A percentile compares a stretch with the other conserved stretches of the same genome.
These are phyloP conservation scores for Chaetomium fimeti DNA, from an alignment of 495 filamentous ascomycete genomes.

Conservation along the genomic window DNA sequence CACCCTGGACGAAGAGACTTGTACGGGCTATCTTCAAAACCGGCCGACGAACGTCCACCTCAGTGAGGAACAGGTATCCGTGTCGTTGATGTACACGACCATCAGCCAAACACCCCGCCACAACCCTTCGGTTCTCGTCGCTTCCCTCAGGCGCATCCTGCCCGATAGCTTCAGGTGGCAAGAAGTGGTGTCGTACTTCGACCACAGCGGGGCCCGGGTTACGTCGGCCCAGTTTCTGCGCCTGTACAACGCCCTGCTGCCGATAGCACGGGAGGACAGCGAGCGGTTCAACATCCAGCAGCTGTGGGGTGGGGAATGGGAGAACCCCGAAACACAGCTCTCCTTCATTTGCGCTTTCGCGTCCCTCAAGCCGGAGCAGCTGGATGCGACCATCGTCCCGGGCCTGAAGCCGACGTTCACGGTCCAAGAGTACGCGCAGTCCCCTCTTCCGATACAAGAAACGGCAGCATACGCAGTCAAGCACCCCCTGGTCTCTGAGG, in stretches of 20 bases:
- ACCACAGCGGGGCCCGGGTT: slow-evolving; percentile 73
- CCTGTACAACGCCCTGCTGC: slow-evolving; percentile 72
- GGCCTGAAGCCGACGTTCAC: slow-evolving; percentile 75
- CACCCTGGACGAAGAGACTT: slow-evolving; percentile 51
- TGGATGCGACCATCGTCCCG: slow-evolving; percentile 80
- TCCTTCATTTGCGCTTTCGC: slow-evolving; percentile 85
- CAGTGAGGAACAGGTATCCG: slow-evolving; percentile 77
- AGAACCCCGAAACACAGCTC: slow-evolving; percentile 78
- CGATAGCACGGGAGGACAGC: slow-evolving; percentile 59
- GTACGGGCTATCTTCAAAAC: slow-evolving; percentile 56
- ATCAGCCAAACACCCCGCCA: slow-evolving; percentile 73
- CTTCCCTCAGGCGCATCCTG: slow-evolving; percentile 47
- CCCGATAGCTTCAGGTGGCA: slow-evolving; percentile 73
- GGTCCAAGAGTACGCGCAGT: slow-evolving; percentile 69
- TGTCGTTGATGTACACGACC: slow-evolving; percentile 69
- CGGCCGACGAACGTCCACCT: slow-evolving; percentile 66
- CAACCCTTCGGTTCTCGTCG: slow-evolving; percentile 70
- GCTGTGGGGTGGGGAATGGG: slow-evolving; percentile 91
- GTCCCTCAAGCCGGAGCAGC: slow-evolving; percentile 62
- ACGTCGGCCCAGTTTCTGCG: slow-evolving; percentile 74
- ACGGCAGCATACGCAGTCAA: slow-evolving; percentile 72
- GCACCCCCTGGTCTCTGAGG: slow-evolving; percentile 83
- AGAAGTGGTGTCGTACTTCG: slow-evolving; percentile 75
- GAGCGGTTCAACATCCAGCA: slow-evolving; percentile 65
- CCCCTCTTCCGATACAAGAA: slow-evolving; percentile 65